These are phyloP conservation scores for Chaetomium cochliodes DNA, from an alignment of 495 filamentous ascomycete species.

Conservation along the genomic window DNA sequence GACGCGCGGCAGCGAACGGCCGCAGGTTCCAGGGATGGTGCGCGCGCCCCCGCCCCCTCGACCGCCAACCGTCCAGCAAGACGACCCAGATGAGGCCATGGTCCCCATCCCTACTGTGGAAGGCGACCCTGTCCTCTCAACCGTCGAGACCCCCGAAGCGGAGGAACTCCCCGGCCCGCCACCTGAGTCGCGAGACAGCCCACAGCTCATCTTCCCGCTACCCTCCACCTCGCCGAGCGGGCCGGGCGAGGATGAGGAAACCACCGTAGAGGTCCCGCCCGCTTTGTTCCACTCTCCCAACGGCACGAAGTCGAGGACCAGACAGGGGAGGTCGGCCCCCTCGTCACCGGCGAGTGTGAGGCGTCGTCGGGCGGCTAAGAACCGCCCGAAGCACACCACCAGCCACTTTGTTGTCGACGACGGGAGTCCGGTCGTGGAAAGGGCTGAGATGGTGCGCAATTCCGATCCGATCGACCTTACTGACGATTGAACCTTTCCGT, in stretches of 20 bases:
- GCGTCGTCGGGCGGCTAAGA: not conserved
- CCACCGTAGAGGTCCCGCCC: not conserved
- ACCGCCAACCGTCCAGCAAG: not conserved
- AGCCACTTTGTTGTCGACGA: not conserved
- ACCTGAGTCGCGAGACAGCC: not conserved
- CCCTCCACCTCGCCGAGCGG: not conserved
- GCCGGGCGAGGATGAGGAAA: not conserved
- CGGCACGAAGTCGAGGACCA: not conserved
- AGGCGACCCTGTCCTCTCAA: not conserved
- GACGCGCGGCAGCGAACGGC: not conserved
- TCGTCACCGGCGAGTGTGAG: not conserved
- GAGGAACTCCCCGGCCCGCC: slow-evolving; percentile 1
- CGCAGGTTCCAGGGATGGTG: not conserved
- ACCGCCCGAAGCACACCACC: not conserved
- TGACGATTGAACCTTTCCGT: not conserved
- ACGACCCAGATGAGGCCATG: not conserved
- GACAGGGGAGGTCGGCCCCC: not conserved
- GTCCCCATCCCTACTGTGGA: not conserved
- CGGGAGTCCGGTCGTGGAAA: slow-evolving; percentile 4
- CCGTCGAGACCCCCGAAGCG: slow-evolving; percentile 9
- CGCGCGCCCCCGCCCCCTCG: not conserved
- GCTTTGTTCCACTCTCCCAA: not conserved
- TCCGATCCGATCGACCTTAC: slow-evolving; percentile 14
- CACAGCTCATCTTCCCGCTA: not conserved
- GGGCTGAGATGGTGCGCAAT: slow-evolving; percentile 8